Evolutionary conservation across 148 eudicot species (phyloP).

Genomic region (Cornus kousa): DNA sequence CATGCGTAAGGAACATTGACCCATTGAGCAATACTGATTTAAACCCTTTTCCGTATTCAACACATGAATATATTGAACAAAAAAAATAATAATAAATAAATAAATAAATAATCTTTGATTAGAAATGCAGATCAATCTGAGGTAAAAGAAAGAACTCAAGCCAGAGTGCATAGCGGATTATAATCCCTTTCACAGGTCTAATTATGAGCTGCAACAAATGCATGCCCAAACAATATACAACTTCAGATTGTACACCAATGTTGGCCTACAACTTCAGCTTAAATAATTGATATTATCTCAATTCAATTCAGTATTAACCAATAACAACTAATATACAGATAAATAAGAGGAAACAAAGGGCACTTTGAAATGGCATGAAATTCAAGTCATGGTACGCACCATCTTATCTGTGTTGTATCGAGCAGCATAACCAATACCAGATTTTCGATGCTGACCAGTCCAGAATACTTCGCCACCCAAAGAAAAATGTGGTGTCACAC

Average conservation of each 20-base stretch:
- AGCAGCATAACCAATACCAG: constrained; percentile 81
- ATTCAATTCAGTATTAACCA: not conserved
- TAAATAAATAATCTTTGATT: too few relatives aligned
- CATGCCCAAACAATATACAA: not conserved
- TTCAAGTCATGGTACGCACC: constrained; percentile 50
- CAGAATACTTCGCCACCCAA: constrained; percentile 89
- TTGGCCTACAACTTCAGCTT: not conserved
- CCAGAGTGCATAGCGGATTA: not conserved
- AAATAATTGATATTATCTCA: not conserved
- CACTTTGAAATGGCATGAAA: constrained; percentile 1
- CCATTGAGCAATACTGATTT: not conserved
- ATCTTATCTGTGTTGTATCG: constrained; percentile 74
- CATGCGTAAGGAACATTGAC: not conserved
- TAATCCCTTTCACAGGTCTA: not conserved
- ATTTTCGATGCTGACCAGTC: constrained; percentile 83
- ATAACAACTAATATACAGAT: not conserved
- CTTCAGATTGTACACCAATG: not conserved
- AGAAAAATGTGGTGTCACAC: constrained; percentile 71
- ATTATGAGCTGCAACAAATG: not conserved
- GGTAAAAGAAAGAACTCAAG: not conserved
- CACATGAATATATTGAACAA: too few relatives aligned
- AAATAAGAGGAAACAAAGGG: not conserved
- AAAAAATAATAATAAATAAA: too few relatives aligned
- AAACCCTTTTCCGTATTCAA: not conserved
- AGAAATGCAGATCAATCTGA: not conserved